Evolutionary conservation across 2,329 filamentous ascomycete species (phyloP).

Genomic region (Stemphylium lycopersici): DNA sequence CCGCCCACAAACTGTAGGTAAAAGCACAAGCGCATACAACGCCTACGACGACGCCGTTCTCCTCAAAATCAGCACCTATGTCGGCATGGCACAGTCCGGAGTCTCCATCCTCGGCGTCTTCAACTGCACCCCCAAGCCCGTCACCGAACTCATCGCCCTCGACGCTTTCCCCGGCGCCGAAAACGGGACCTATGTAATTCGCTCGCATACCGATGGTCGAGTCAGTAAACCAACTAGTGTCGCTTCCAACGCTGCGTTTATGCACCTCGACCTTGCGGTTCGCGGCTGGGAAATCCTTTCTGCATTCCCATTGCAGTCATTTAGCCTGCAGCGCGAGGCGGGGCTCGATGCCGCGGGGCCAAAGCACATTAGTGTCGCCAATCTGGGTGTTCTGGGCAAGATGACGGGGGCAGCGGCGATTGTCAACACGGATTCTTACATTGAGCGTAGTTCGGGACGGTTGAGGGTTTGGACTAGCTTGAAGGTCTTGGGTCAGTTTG

Average conservation of each 20-base stretch:
- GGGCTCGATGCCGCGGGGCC: slow-evolving; percentile 36
- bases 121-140: slow-evolving; percentile 70
- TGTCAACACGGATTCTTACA: slow-evolving; percentile 63
- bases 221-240: slow-evolving; percentile 61
- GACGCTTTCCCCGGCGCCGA: slow-evolving; percentile 75
- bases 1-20: slow-evolving; percentile 75
- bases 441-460: slow-evolving; percentile 62
- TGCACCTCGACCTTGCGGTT: slow-evolving; percentile 67
- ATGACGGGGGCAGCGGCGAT: slow-evolving; percentile 89
- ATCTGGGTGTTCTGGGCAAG: slow-evolving; percentile 80
- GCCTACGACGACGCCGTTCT: slow-evolving; percentile 75
- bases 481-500: slow-evolving; percentile 79
- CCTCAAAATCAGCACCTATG: slow-evolving; percentile 79
- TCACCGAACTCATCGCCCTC: slow-evolving; percentile 74
- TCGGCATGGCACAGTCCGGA: slow-evolving; percentile 70
- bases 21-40: slow-evolving; percentile 74
- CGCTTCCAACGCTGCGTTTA: slow-evolving; percentile 56
- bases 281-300: slow-evolving; percentile 82
- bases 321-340: slow-evolving; percentile 55
- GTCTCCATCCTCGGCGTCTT: slow-evolving; percentile 83
- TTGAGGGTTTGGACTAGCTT: slow-evolving; percentile 71
- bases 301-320: slow-evolving; percentile 69
- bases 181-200: slow-evolving; percentile 69
- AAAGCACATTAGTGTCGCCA: slow-evolving; percentile 62
- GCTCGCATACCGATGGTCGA: slow-evolving; percentile 71